Evolutionary conservation across 2,329 filamentous ascomycete species (phyloP), one percentile per base, ranked within the genome.

Genomic region (Exophiala sp.): DNA sequence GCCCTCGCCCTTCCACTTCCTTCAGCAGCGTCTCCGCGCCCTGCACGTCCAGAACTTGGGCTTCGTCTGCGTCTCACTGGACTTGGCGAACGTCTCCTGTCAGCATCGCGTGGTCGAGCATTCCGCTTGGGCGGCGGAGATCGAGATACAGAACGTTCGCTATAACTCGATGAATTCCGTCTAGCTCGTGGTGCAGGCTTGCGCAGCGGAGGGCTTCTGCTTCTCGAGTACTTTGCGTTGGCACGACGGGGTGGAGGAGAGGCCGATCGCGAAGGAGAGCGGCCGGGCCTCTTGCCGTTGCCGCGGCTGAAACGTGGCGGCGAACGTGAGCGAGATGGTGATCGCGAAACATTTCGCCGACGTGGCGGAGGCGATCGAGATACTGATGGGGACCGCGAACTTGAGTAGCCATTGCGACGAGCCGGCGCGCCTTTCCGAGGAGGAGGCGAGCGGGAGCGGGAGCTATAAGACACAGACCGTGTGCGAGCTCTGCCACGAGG

Each of bases 391-490:
- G 41, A 33, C 18, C 41, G 41, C 12, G 21, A 20, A 24, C 41
- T 43, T 3, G 55, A 50, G 32, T 39, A 46, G 20, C 16, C 40
- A 33, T 41, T 42, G 20, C 57, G 33, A 36, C 54, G 53, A 8
- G 21, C 39, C 16, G 39, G 44, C 33, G 34, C 33, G 9, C 21
- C 47, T 40, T 32, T 42, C 9, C 41, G 38, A 20, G 52, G 42
- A 45, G 50, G 51, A 35, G 51, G 50, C 33, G 50, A 54, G 14
- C 41, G 51, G 35, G 50, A 57, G 16, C 46, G 41, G 6, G 55
- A 56, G 44, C 55, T 58, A 46, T 51, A 52, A 8, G 50, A 57
- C 12, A 8, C 21, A 18, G 59, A 61, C 5, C 57, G 50, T 18
- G 56, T 55, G 16, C 48, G 50, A n/a, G 48, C 38, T 38, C 54